Percentiles rank a stretch among this genome's conserved stretches.
These are phyloP conservation scores for Pichia sp. DNA, from an alignment of 1,139 yeast genomes.

Conservation along the genomic window DNA sequence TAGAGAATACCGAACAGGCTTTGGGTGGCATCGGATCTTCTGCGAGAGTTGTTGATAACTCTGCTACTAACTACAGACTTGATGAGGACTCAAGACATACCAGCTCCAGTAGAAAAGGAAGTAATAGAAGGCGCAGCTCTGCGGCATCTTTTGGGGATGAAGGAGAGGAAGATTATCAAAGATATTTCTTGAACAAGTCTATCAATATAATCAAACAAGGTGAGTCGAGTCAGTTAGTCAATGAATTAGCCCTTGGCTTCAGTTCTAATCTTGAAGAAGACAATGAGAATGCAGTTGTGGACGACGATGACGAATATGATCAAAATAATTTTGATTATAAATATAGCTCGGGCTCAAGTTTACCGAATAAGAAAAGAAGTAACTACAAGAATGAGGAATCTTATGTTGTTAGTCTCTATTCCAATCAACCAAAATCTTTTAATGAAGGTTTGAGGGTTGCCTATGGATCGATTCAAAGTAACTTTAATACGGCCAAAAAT, in stretches of 20 bases:
- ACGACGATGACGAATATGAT: constrained; percentile 1
- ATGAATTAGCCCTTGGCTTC: constrained; percentile 15
- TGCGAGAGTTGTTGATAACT: constrained; percentile 26
- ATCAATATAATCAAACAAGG: not conserved
- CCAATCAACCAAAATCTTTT: constrained; percentile 71
- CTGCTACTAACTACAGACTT: not conserved
- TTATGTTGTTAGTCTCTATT: constrained; percentile 66
- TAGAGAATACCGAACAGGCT: constrained; percentile 73
- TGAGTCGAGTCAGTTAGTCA: not conserved
- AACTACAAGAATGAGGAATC: constrained; percentile 24
- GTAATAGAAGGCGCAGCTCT: constrained; percentile 9
- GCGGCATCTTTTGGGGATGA: constrained; percentile 21
- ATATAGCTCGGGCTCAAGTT: constrained; percentile 6
- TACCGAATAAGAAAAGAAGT: constrained; percentile 4
- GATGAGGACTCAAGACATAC: not conserved
- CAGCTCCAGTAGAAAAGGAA: not conserved
- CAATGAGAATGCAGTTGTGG: constrained; percentile 7
- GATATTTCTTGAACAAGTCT: constrained; percentile 3
- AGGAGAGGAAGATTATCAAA: constrained; percentile 16
- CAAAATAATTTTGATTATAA: constrained; percentile 1
- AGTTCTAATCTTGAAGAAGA: constrained; percentile 1
- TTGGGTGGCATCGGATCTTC: constrained; percentile 61
- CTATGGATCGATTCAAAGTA: constrained; percentile 61
- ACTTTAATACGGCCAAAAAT: constrained; percentile 56
- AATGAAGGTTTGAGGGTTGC: constrained; percentile 71